Conservation (phyloP, 2,329 filamentous ascomycete species). For the Ramularia endophylla region DNA sequence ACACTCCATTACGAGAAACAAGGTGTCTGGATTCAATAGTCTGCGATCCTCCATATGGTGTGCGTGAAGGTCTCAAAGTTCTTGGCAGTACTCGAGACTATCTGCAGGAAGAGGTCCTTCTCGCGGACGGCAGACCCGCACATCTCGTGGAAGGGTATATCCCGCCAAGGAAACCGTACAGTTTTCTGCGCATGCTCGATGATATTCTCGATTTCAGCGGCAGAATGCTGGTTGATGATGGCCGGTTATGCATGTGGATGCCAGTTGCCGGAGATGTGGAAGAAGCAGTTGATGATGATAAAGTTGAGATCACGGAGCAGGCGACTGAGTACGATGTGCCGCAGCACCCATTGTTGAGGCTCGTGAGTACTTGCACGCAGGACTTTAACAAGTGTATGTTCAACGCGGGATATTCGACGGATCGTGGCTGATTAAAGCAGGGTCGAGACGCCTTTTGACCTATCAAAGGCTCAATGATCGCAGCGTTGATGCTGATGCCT, state of each 20-base stretch:
- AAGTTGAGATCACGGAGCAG: constrained; percentile 29
- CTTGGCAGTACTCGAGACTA: constrained; percentile 64
- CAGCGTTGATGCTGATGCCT: constrained; percentile 38
- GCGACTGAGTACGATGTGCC: constrained; percentile 71
- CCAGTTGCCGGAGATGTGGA: constrained; percentile 62
- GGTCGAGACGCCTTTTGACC: constrained; percentile 83
- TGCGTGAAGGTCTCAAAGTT: constrained; percentile 85
- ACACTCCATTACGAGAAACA: constrained; percentile 60
- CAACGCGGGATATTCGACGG: background rate
- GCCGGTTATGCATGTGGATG: constrained; percentile 93
- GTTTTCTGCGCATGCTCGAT: constrained; percentile 82
- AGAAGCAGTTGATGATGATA: constrained; percentile 7
- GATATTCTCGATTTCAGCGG: constrained; percentile 82
- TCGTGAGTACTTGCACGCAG: constrained; percentile 74
- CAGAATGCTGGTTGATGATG: constrained; percentile 68
- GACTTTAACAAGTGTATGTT: constrained; percentile 77
- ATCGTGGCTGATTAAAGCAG: constrained; percentile 36
- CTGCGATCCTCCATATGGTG: constrained; percentile 93
- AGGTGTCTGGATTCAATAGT: constrained; percentile 80
- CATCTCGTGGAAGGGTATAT: constrained; percentile 69
- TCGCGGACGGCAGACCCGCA: constrained; percentile 63
- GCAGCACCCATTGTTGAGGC: constrained; percentile 65
- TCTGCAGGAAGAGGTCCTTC: constrained; percentile 46
- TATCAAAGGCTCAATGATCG: constrained; percentile 66
- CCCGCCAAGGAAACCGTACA: constrained; percentile 85